Evolutionary conservation across 257 asterid species (phyloP).

Genomic region (Lithospermum erythrorhizon): DNA sequence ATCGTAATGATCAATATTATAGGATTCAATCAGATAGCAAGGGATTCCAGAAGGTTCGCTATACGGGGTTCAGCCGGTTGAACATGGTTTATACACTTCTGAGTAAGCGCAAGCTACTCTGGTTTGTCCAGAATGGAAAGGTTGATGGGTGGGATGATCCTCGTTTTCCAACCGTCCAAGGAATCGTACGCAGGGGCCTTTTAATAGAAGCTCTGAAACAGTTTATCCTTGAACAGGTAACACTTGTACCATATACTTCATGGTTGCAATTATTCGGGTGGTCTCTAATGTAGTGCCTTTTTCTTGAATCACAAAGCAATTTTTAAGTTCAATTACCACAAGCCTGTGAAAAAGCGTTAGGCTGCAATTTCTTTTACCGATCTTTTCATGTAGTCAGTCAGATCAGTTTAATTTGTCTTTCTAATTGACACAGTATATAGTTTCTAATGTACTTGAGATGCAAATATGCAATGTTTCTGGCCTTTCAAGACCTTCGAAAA

Average conservation of each 20-base stretch:
- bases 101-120: constrained; percentile 94
- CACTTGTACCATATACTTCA: constrained; percentile 6
- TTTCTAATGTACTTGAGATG: too few species aligned
- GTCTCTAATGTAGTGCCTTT: neutral
- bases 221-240: constrained; percentile 90
- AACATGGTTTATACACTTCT: constrained; percentile 95
- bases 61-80: constrained; percentile 82
- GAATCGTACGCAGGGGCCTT: constrained; percentile 91
- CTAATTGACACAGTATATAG: too few species aligned
- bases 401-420: too few species aligned
- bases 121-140: constrained; percentile 93
- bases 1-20: constrained; percentile 82
- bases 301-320: neutral
- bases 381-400: too few species aligned
- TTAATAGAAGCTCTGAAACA: constrained; percentile 77
- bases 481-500: neutral
- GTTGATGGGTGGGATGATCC: constrained; percentile 99
- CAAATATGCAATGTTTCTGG: too few species aligned
- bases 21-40: constrained; percentile 86
- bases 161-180: constrained; percentile 96
- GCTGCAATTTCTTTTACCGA: too few species aligned
- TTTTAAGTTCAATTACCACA: neutral
- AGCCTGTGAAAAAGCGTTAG: too few species aligned
- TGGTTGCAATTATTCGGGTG: neutral
- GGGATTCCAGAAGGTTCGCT: constrained; percentile 76